phyloP scores from a whole-genome alignment of 306 rosid genomes.

The Nissolia schottii region DNA sequence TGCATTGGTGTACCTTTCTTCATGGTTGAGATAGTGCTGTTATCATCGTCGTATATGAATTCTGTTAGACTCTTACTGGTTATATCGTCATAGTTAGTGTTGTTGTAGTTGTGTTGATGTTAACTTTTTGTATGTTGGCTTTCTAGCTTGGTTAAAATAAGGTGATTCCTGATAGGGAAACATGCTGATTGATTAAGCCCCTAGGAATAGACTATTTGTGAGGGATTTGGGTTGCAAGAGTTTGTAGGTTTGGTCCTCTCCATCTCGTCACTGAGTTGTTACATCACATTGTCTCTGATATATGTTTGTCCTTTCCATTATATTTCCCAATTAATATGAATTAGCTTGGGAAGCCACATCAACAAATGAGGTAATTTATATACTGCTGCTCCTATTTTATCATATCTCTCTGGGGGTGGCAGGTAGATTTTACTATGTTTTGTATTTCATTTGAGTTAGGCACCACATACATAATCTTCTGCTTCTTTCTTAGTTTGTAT shows the following conservation, averaged over 20 bases:
- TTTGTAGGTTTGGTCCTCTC: not conserved
- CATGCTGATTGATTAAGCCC: not conserved
- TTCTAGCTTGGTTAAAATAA: not conserved
- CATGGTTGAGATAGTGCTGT: not conserved
- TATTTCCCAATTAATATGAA: not conserved
- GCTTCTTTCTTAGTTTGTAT: not conserved
- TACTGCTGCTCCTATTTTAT: not conserved
- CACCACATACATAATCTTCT: not conserved
- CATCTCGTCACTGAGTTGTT: slow-evolving; percentile 2
- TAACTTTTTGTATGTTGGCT: not conserved
- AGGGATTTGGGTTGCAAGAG: not conserved
- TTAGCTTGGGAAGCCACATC: not conserved
- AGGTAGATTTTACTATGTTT: slow-evolving; percentile 13
- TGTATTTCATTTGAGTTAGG: slow-evolving; percentile 14
- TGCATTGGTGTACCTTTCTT: slow-evolving; percentile 5
- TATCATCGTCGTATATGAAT: not conserved
- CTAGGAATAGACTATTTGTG: not conserved
- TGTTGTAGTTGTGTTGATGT: not conserved
- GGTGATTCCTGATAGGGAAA: not conserved
- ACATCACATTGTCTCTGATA: not conserved
- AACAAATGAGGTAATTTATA: not conserved
- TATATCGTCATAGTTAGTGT: not conserved
- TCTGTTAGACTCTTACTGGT: not conserved
- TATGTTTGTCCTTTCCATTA: not conserved
- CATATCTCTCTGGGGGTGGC: not conserved